Percentiles rank a stretch among this genome's conserved stretches.
phyloP scores from a whole-genome alignment of 805 yeast species.

The Candida railenensis region DNA sequence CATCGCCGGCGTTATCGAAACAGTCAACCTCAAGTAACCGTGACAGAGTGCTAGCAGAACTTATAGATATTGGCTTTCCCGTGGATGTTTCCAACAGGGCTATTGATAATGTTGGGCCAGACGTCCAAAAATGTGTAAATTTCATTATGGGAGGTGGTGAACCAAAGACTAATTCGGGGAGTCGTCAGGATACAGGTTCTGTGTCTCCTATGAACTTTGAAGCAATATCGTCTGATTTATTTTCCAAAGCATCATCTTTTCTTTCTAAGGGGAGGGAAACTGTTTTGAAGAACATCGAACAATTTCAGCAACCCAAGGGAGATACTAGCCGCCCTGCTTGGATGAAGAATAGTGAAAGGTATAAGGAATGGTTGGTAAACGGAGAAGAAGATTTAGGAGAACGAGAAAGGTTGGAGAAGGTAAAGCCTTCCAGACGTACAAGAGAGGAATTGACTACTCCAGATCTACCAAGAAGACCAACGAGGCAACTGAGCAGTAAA shows the following conservation, averaged over 20 bases:
- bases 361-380: slow-evolving; percentile 30
- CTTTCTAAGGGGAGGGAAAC: slow-evolving; percentile 60
- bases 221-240: slow-evolving; percentile 55
- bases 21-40: slow-evolving; percentile 15
- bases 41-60: slow-evolving; percentile 61
- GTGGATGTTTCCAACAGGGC: slow-evolving; percentile 61
- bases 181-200: background rate
- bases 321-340: slow-evolving; percentile 57
- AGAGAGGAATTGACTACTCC: background rate
- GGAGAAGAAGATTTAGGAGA: slow-evolving; percentile 1
- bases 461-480: background rate
- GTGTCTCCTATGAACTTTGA: slow-evolving; percentile 26
- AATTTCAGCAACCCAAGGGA: slow-evolving; percentile 37
- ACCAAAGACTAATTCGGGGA: slow-evolving; percentile 6
- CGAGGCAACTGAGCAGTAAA: background rate
- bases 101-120: slow-evolving; percentile 53
- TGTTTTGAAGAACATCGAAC: slow-evolving; percentile 60
- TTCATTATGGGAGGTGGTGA: slow-evolving; percentile 48
- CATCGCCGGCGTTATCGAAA: background rate
- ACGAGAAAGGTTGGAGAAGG: background rate
- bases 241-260: slow-evolving; percentile 58
- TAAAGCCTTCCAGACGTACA: background rate
- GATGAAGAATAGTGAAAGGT: slow-evolving; percentile 62
- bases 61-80: slow-evolving; percentile 79
- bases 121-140: slow-evolving; percentile 65